A percentile compares a stretch with the other conserved stretches of the same genome.
phyloP scores from a whole-genome alignment of 2,329 filamentous ascomycete species.

The Leptographium radiaticola region DNA sequence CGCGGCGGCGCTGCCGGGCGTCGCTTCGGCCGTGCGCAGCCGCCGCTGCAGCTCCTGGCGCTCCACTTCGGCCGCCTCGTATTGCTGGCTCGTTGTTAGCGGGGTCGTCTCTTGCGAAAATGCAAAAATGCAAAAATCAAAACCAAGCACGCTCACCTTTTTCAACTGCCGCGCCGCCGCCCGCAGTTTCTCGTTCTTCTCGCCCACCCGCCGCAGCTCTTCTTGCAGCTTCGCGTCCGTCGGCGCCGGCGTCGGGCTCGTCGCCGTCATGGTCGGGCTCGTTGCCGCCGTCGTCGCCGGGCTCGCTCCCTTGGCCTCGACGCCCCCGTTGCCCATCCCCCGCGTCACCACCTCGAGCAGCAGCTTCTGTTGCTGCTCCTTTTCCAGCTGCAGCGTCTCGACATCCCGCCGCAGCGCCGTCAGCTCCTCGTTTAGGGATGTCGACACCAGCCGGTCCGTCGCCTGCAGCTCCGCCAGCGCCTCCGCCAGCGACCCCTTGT shows the following conservation, averaged over 20 bases:
- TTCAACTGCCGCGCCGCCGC: conserved; percentile 41
- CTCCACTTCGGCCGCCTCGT: conserved; percentile 43
- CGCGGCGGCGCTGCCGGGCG: conserved; percentile 38
- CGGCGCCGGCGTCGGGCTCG: conserved; percentile 9
- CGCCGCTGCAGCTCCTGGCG: conserved; percentile 20
- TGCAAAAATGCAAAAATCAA: not conserved
- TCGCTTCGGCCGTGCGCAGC: conserved; percentile 19
- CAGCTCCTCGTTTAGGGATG: conserved; percentile 45
- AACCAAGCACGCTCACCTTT: conserved; percentile 34
- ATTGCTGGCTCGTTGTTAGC: conserved; percentile 29
- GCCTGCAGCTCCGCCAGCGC: conserved; percentile 46
- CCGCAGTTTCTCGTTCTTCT: conserved; percentile 46
- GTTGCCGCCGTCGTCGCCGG: conserved; percentile 11
- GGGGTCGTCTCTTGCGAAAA: too few relatives aligned
- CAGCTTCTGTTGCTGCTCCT: conserved; percentile 44
- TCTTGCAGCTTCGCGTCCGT: conserved; percentile 15
- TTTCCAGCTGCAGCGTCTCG: conserved; percentile 34
- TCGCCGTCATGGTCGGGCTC: not conserved
- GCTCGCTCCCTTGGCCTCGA: conserved; percentile 9
- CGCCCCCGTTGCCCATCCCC: conserved; percentile 39
- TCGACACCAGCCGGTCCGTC: conserved; percentile 44
- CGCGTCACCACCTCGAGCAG: conserved; percentile 48
- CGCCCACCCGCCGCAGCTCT: conserved; percentile 27
- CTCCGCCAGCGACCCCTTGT: conserved; percentile 34
- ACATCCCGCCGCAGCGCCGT: conserved; percentile 39